Base-by-base conservation (phyloP, 495 filamentous ascomycete species). In the Penicillium diatomitis region DNA sequence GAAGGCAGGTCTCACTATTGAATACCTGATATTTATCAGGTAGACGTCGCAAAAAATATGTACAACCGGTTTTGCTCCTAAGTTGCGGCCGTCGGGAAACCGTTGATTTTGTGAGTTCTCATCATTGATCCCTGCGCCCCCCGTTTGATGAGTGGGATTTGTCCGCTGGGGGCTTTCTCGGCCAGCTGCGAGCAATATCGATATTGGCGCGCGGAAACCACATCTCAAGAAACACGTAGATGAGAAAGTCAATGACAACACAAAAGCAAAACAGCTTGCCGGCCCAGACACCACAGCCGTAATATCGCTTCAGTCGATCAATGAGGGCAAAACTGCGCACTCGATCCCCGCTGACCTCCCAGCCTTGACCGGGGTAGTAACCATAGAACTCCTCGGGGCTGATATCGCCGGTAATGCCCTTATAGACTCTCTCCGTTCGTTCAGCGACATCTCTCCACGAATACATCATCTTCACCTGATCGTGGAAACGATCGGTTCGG, bases 271-370 rank as follows among this genome's bases (percentile, higher is more conserved):
- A 98, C 27, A 98, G 67, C 67, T 98, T 98, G 6, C 92, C 92
- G 7, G 92, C 92, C 92, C 92, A 98, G 36, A 97, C 89, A n/a
- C 92, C 92, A 59, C 92, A 98, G n/a, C 92, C 92, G 60, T 97
- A 98, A 59, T 98, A 97, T 29, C 90, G 70, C 66, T 98, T 98
- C 27, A 98, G 64, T 12, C 92, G 78, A 60, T 98, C 92, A 56
- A 98, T 95, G 29, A 98, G 77, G 2, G 88, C 87, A 66, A 92
- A 94, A 63, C 85, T 90, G 55, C 86, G 84, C 1, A 85, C 83
- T 36, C 86, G 72, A 38, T 88, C 88, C 43, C 85, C 78, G 55
- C 85, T 84, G 8, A 79, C 82, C 48, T 80, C 82, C 75, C 82
- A 78, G 0, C 72, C 75, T 53, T 78, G 72, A 27, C 75, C 81